A percentile compares a stretch with the other conserved stretches of the same genome.
Evolutionary conservation across 139 green algal species (phyloP).

Genomic region (Haematococcus sp.): DNA sequence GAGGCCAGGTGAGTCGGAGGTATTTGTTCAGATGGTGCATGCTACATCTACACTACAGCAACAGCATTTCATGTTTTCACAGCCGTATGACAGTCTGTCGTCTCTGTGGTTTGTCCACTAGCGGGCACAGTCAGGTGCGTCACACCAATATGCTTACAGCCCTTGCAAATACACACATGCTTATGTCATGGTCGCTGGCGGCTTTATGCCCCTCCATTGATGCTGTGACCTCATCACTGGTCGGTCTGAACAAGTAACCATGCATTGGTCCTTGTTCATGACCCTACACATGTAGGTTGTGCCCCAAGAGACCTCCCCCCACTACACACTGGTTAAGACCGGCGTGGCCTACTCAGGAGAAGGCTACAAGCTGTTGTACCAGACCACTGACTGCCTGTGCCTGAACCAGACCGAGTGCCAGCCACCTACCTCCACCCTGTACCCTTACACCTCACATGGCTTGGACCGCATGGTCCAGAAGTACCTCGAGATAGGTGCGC

Average conservation of each 20-base stretch:
- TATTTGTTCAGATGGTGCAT: too few species aligned
- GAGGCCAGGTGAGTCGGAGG: too few species aligned
- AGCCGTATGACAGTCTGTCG: not conserved
- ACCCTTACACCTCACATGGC: not conserved
- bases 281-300: not conserved
- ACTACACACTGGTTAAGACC: conserved; percentile 1
- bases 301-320: not conserved
- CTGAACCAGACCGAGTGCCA: conserved; percentile 9
- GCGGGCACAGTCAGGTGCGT: not conserved
- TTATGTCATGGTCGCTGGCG: too few species aligned
- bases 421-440: not conserved
- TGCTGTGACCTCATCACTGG: too few species aligned
- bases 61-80: too few species aligned
- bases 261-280: not conserved
- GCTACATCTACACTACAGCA: too few species aligned
- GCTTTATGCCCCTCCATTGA: not conserved
- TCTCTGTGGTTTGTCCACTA: not conserved
- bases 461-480: conserved; percentile 11
- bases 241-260: not conserved
- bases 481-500: conserved; percentile 7
- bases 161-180: not conserved
- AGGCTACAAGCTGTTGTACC: not conserved
- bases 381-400: not conserved
- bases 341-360: conserved; percentile 2
- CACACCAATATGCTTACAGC: not conserved